Evolutionary conservation across 345 rosid genomes (phyloP).

Genomic region (Melastoma malabathricum): DNA sequence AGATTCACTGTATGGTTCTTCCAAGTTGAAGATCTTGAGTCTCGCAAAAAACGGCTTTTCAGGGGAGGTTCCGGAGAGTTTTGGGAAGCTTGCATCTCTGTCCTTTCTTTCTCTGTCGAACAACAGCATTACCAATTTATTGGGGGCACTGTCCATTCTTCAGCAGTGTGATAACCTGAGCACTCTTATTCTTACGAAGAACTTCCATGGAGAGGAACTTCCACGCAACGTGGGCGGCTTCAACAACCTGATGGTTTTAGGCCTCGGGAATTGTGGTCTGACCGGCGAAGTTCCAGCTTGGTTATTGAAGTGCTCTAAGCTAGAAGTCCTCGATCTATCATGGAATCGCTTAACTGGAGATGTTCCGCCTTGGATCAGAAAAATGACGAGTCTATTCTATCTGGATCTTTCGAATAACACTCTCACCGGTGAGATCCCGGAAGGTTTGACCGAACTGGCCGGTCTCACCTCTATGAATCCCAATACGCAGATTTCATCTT

Average conservation of each 20-base stretch:
- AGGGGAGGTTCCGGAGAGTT: conserved; percentile 52
- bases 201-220: conserved; percentile 59
- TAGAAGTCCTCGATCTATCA: conserved; percentile 79
- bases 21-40: conserved; percentile 47
- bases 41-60: conserved; percentile 61
- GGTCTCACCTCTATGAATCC: conserved; percentile 39
- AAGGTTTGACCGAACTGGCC: conserved; percentile 45
- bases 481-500: conserved; percentile 18
- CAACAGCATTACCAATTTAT: conserved; percentile 52
- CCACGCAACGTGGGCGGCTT: conserved; percentile 47
- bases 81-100: conserved; percentile 43
- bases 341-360: conserved; percentile 66
- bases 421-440: conserved; percentile 67
- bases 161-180: conserved; percentile 68
- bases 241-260: conserved; percentile 43
- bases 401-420: conserved; percentile 87
- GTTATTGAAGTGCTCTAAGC: conserved; percentile 56
- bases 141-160: conserved; percentile 44
- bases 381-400: conserved; percentile 74
- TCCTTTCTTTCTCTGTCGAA: conserved; percentile 59
- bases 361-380: conserved; percentile 73
- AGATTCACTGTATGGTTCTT: conserved; percentile 50
- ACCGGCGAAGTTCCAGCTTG: conserved; percentile 65
- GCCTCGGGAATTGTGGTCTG: conserved; percentile 78
- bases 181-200: conserved; percentile 71